Conservation (phyloP, 805 yeast genomes). For the Isabelozyma rhagii region DNA sequence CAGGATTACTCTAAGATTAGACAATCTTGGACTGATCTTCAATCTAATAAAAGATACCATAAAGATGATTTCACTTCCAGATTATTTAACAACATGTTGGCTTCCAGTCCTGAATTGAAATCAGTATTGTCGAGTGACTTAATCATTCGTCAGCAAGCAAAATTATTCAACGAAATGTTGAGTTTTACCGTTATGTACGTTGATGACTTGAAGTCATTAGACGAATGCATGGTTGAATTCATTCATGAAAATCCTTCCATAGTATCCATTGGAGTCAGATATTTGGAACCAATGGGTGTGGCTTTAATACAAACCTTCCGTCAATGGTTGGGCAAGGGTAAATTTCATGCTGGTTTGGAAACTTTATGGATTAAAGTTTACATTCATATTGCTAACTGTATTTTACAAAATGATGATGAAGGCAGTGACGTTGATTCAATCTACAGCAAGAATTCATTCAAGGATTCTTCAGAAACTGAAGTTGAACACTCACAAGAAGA, state of each 20-base stretch:
- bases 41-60: conserved; percentile 25
- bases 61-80: conserved; percentile 27
- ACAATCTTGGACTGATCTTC: conserved; percentile 32
- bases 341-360: conserved; percentile 30
- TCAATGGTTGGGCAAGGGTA: conserved; percentile 29
- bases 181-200: conserved; percentile 28
- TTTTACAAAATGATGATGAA: conserved; percentile 24
- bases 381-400: conserved; percentile 36
- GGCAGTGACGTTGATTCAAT: conserved; percentile 22
- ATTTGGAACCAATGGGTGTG: conserved; percentile 42
- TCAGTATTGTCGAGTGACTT: conserved; percentile 15
- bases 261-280: conserved; percentile 18
- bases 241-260: conserved; percentile 26
- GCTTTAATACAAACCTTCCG: conserved; percentile 36
- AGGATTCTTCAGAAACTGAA: conserved; percentile 5
- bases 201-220: conserved; percentile 21
- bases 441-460: conserved; percentile 7
- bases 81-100: conserved; percentile 32
- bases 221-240: conserved; percentile 33
- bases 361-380: conserved; percentile 38
- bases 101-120: conserved; percentile 24
- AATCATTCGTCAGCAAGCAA: conserved; percentile 25
- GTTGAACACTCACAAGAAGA: conserved; percentile 8
- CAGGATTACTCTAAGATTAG: conserved; percentile 19
- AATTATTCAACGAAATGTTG: conserved; percentile 34